These are phyloP conservation scores for Syzygium syzygioides DNA, from an alignment of 441 rosid genomes.

Conservation along the genomic window DNA sequence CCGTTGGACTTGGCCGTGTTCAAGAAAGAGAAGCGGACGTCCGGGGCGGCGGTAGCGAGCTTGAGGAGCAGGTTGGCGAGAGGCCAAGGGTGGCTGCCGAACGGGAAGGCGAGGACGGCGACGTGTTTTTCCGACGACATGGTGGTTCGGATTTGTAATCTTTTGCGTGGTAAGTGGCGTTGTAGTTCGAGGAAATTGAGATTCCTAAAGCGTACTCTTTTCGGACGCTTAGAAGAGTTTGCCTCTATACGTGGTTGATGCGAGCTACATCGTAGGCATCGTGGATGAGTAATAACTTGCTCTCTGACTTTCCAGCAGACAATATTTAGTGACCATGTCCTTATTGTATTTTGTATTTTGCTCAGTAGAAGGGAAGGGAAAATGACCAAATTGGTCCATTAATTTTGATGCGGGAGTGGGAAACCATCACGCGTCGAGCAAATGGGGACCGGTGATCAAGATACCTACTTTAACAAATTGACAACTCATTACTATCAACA, in stretches of 20 bases:
- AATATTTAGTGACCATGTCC: neutral
- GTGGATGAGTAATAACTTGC: neutral
- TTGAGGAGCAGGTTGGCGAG: neutral
- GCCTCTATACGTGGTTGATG: neutral
- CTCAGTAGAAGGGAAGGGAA: no score
- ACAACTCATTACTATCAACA: no score
- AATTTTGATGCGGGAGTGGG: neutral
- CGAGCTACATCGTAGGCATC: neutral
- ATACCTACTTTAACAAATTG: no score
- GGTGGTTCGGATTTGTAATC: neutral
- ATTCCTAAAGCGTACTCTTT: neutral
- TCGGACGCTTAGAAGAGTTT: neutral
- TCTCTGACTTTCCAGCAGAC: neutral
- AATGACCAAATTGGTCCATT: no score
- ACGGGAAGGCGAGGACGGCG: slow-evolving; percentile 2
- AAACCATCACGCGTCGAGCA: neutral
- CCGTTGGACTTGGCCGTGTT: slow-evolving; percentile 1
- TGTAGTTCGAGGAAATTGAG: neutral
- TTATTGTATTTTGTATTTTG: no score
- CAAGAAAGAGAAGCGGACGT: neutral
- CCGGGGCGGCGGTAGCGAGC: neutral
- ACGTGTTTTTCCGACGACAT: slow-evolving; percentile 19
- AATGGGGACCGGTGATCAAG: neutral
- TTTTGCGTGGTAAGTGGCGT: neutral
- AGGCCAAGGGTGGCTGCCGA: neutral